Conservation (phyloP, 495 filamentous ascomycete genomes). For the Cenococcum geophilum region DNA sequence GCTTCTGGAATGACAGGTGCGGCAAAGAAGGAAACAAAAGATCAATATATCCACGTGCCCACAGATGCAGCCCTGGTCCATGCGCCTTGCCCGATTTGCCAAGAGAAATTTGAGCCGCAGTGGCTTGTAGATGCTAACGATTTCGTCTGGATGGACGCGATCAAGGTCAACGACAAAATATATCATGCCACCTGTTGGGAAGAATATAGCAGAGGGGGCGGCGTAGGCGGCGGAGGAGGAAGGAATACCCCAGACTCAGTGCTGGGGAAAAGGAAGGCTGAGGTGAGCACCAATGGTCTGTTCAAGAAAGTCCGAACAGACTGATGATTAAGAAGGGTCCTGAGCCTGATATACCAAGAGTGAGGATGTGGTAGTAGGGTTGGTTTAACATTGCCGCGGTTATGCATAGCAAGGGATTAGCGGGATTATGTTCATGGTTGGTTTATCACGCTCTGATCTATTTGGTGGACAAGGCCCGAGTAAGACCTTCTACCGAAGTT, state of each 20-base stretch:
- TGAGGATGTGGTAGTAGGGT: background rate
- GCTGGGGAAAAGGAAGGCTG: conserved; percentile 40
- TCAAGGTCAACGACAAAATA: conserved; percentile 65
- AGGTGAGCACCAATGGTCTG: conserved; percentile 22
- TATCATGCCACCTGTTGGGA: conserved; percentile 87
- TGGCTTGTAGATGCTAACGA: conserved; percentile 92
- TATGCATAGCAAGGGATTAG: conserved; percentile 9
- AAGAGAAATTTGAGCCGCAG: conserved; percentile 80
- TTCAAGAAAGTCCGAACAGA: conserved; percentile 26
- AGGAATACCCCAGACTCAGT: conserved; percentile 35
- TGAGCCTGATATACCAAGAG: background rate
- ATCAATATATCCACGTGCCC: conserved; percentile 75
- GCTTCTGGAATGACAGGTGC: conserved; percentile 25
- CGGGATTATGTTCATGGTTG: background rate
- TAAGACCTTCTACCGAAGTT: too few species aligned
- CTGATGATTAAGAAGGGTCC: conserved; percentile 11
- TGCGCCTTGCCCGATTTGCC: conserved; percentile 82
- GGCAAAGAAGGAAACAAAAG: conserved; percentile 54
- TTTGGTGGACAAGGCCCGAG: too few species aligned
- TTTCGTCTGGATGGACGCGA: conserved; percentile 93
- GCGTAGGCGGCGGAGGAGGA: conserved; percentile 8
- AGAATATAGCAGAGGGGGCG: conserved; percentile 67
- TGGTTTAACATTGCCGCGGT: background rate
- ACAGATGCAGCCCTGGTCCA: conserved; percentile 65
- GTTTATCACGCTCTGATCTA: too few species aligned